Conservation (phyloP, 2,329 filamentous ascomycete genomes). For the Ilyonectria robusta region DNA sequence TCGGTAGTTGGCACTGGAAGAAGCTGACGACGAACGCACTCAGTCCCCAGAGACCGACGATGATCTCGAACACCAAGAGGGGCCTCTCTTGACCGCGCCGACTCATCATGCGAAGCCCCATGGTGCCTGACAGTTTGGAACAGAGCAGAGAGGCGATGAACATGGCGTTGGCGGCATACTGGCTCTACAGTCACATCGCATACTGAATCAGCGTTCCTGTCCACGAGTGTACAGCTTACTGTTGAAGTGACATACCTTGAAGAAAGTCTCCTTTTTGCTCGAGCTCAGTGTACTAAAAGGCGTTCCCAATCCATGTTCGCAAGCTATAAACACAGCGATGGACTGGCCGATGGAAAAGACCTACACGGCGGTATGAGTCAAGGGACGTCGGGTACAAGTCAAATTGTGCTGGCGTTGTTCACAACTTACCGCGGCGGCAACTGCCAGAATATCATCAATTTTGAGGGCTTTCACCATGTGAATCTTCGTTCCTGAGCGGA, state of each 20-base stretch:
- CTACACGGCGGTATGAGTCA: constrained; percentile 27
- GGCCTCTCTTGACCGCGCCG: constrained; percentile 41
- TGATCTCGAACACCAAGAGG: constrained; percentile 35
- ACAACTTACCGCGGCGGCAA: constrained; percentile 46
- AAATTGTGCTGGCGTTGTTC: too few species aligned
- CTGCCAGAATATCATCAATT: constrained; percentile 44
- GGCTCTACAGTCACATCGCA: constrained; percentile 30
- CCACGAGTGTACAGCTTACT: too few species aligned
- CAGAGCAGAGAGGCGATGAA: constrained; percentile 45
- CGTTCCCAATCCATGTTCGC: constrained; percentile 45
- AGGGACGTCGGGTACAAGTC: not conserved
- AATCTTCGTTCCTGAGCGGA: constrained; percentile 47
- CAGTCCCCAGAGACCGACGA: constrained; percentile 44
- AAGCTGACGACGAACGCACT: constrained; percentile 44
- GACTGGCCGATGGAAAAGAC: constrained; percentile 42
- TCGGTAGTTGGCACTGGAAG: constrained; percentile 46
- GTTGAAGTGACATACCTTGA: constrained; percentile 41
- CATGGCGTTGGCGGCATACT: constrained; percentile 47
- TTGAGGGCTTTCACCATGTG: constrained; percentile 48
- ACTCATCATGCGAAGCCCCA: constrained; percentile 45
- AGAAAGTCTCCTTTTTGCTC: constrained; percentile 35
- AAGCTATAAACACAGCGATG: constrained; percentile 35
- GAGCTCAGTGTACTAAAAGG: constrained; percentile 34
- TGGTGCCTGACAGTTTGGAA: constrained; percentile 47
- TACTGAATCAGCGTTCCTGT: constrained; percentile 12